Evolutionary conservation across 2,329 filamentous ascomycete genomes (phyloP).

Genomic region (Phyllosticta paracitricarpa): DNA sequence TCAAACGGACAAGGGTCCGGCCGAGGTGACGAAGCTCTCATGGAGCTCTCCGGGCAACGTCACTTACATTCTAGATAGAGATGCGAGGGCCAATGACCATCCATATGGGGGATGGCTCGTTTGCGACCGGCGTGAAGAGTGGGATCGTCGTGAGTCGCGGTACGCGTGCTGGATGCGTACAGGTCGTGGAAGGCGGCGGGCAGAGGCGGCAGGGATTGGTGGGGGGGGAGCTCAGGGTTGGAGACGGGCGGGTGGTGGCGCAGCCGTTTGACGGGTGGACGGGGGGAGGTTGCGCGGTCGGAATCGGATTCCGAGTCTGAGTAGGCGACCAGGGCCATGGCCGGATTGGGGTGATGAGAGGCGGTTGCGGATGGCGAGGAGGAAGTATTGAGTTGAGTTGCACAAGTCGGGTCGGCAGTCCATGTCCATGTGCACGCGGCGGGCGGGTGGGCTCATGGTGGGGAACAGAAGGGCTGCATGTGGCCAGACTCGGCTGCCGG

Average conservation of each 20-base stretch:
- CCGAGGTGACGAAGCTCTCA: slow-evolving; percentile 13
- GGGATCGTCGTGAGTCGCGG: slow-evolving; percentile 72
- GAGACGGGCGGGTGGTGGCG: background rate
- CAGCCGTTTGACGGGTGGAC: background rate
- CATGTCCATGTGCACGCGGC: too few species aligned
- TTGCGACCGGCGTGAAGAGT: slow-evolving; percentile 75
- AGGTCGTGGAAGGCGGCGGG: slow-evolving; percentile 77
- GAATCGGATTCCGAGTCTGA: slow-evolving; percentile 34
- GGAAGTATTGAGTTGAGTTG: too few species aligned
- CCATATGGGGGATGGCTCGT: slow-evolving; percentile 70
- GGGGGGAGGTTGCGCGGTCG: slow-evolving; percentile 10
- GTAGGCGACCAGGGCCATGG: slow-evolving; percentile 53
- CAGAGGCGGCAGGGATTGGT: slow-evolving; percentile 50
- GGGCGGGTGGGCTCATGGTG: too few species aligned
- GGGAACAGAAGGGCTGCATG: too few species aligned
- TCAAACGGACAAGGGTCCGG: background rate
- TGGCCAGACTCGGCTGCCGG: too few species aligned
- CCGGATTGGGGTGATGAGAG: background rate
- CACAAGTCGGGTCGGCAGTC: too few species aligned
- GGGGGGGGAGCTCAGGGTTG: slow-evolving; percentile 4
- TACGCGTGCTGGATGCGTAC: slow-evolving; percentile 71
- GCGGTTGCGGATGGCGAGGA: background rate
- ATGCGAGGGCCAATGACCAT: slow-evolving; percentile 88
- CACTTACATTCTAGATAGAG: slow-evolving; percentile 81
- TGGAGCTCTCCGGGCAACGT: background rate